phyloP scores from a whole-genome alignment of 164 flowering plant species.

The Litsea cubeba region DNA sequence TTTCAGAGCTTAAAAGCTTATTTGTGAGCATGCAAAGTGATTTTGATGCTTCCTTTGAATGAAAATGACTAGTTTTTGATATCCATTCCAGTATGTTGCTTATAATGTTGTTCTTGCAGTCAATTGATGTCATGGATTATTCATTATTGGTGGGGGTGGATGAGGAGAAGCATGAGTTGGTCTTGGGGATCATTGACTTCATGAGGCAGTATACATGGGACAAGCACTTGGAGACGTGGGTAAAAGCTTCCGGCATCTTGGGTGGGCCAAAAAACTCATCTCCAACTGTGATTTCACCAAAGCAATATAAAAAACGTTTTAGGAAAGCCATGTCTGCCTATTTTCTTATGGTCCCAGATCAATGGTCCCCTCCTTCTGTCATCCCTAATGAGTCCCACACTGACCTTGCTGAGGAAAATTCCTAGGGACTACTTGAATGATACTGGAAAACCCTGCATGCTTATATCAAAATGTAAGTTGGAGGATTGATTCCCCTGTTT shows the following conservation, averaged over 20 bases:
- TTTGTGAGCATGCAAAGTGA: too few species aligned
- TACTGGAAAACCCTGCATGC: slow-evolving; percentile 27
- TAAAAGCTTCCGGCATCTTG: slow-evolving; percentile 87
- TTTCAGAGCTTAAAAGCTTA: too few species aligned
- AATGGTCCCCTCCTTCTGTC: slow-evolving; percentile 72
- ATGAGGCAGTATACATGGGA: slow-evolving; percentile 99
- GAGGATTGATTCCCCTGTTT: slow-evolving; percentile 4
- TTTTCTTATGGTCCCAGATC: slow-evolving; percentile 95
- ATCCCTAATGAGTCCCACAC: slow-evolving; percentile 56
- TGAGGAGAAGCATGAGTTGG: slow-evolving; percentile 83
- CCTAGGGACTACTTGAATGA: slow-evolving; percentile 35
- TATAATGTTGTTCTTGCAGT: slow-evolving; percentile 38
- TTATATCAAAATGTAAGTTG: slow-evolving; percentile 22
- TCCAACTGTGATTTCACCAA: slow-evolving; percentile 99
- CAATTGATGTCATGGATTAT: slow-evolving; percentile 94
- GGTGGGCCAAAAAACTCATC: slow-evolving; percentile 81
- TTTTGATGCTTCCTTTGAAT: neutral
- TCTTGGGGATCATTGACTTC: slow-evolving; percentile 93
- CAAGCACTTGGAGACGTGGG: slow-evolving; percentile 99
- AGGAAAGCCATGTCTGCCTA: slow-evolving; percentile 97
- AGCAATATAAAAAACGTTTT: slow-evolving; percentile 93
- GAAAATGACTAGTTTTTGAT: neutral
- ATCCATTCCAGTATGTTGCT: neutral
- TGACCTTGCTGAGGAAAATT: slow-evolving; percentile 56
- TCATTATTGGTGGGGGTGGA: slow-evolving; percentile 95